Percentiles rank a stretch among this genome's conserved stretches.
These are phyloP conservation scores for Perkinsus chesapeaki DNA, from an alignment of 169 alveolate genomes.

Conservation along the genomic window DNA sequence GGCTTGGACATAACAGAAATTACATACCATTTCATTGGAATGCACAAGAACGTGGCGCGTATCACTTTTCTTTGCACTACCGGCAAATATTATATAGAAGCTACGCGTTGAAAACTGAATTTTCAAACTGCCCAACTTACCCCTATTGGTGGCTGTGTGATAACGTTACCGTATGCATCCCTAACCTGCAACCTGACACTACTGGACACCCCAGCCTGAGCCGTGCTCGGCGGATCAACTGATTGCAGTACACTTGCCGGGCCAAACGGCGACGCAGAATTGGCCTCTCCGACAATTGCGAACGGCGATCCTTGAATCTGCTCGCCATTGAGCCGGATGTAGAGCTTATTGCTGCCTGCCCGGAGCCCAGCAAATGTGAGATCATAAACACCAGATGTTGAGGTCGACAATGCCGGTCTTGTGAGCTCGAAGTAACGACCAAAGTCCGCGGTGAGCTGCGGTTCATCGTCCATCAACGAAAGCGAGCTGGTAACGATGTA, in stretches of 20 bases:
- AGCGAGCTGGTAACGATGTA: not conserved
- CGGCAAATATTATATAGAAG: no score
- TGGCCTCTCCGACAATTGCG: not conserved
- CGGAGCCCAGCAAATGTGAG: conserved; percentile 4
- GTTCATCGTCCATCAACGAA: not conserved
- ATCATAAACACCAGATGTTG: not conserved
- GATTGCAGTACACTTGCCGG: not conserved
- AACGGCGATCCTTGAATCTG: conserved; percentile 4
- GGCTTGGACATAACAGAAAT: no score
- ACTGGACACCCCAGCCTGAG: conserved; percentile 1
- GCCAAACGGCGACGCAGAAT: not conserved
- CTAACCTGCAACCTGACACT: conserved; percentile 12
- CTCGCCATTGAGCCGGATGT: not conserved
- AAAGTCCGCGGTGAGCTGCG: conserved; percentile 1
- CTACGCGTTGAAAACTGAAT: not conserved
- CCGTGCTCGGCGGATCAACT: conserved; percentile 6
- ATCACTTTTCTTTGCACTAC: no score
- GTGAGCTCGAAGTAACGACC: not conserved
- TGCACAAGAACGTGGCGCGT: no score
- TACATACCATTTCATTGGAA: no score
- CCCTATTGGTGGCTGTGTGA: not conserved
- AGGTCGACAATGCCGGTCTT: not conserved
- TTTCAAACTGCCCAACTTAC: not conserved
- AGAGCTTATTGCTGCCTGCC: conserved; percentile 1
- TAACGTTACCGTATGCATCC: conserved; percentile 12